phyloP scores from a whole-genome alignment of 306 rosid genomes.

The Datisca glomerata region DNA sequence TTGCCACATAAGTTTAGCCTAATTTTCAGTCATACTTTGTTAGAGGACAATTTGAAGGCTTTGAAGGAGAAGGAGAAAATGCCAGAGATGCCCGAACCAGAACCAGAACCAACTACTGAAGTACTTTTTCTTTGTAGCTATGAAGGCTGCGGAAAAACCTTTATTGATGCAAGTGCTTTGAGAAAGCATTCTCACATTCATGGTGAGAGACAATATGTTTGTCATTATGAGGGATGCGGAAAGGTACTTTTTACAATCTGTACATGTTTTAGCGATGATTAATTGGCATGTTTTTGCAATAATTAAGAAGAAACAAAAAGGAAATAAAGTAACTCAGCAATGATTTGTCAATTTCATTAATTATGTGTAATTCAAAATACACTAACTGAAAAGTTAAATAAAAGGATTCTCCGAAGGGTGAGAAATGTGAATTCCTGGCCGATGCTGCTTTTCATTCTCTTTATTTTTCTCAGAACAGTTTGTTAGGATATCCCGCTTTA shows the following conservation, averaged over 20 bases:
- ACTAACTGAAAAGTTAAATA: no score
- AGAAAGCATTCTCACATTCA: slow-evolving; percentile 97
- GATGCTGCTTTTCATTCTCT: no score
- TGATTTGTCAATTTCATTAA: no score
- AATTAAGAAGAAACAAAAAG: no score
- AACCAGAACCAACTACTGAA: slow-evolving; percentile 95
- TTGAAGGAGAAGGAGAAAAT: slow-evolving; percentile 63
- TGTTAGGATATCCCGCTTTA: neutral
- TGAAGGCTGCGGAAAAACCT: slow-evolving; percentile 92
- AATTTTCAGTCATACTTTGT: slow-evolving; percentile 16
- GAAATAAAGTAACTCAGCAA: no score
- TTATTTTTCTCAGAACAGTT: neutral
- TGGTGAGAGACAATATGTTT: slow-evolving; percentile 86
- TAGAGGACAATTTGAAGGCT: slow-evolving; percentile 60
- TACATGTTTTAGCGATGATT: no score
- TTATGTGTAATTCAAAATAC: no score
- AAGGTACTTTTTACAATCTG: slow-evolving; percentile 41
- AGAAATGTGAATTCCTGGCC: no score
- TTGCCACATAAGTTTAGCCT: slow-evolving; percentile 14
- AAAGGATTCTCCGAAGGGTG: no score
- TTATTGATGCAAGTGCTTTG: slow-evolving; percentile 95
- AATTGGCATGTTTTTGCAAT: no score
- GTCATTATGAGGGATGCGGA: slow-evolving; percentile 90
- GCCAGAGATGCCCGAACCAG: slow-evolving; percentile 64
- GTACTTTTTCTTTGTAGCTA: slow-evolving; percentile 97